Evolutionary conservation across 1,284 basidiomycete species (phyloP), one percentile per base, ranked within the genome.

Genomic region (Afroboletus lepidellus): DNA sequence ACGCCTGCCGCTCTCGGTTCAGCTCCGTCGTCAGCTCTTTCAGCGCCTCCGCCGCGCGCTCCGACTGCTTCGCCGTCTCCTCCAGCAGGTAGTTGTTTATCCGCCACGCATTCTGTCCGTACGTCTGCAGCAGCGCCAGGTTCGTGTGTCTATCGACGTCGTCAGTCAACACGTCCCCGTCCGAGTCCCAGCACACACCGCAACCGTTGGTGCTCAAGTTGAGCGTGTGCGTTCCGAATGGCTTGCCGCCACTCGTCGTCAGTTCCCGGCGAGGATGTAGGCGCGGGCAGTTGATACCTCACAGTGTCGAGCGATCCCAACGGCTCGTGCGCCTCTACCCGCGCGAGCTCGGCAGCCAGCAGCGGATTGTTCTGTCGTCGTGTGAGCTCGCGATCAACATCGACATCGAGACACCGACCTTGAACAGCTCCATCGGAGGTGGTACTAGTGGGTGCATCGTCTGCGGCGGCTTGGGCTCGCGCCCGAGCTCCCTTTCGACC

Each of bases 41-140:
- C 60, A 92, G 58, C 39, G 81, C 79, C 58, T 92, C 87, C 5
- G 92, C 73, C 15, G 85, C 77, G 51, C 78, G 77, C 67, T 95
- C 91, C 7, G 87, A 73, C 57, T 86, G 81, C 59, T 86, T 87
- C 8, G 87, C 83, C 37, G 87, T 84, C 30, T 85, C 79, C 68
- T 96, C 92, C 23, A 94, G 74, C 29, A 90, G 77, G 67, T 93
- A 94, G 71, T 97, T 96, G 67, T 92, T 85, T 69, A 96, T 85
- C 57, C 88, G 81, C 90, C 92, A 97, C 11, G 89, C 86, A 73
- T 98, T 97, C 12, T 88, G 75, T 2, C 93, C 97, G 67, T 96
- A 95, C 39, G 84, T 85, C 66, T 92, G 86, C 37, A 98, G 73
- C 20, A 99, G 74, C 8, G 87, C 82, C 37, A 95, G 74, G 74